Base-by-base conservation (phyloP, 495 filamentous ascomycete genomes). In the Neurospora tetraspora region DNA sequence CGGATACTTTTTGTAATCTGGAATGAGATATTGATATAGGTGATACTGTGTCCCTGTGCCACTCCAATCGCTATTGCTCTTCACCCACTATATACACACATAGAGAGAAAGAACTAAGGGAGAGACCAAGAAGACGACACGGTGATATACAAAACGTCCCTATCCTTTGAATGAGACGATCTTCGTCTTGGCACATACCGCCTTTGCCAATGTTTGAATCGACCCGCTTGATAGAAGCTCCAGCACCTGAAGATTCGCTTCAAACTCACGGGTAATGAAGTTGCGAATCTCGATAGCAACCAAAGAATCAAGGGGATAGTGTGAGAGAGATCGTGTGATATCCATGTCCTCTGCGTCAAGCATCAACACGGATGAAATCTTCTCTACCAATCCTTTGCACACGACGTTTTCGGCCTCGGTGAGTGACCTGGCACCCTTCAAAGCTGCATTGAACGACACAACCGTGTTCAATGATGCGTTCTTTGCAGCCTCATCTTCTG, bases 211-310 rank as follows among this genome's bases (percentile, higher is more conserved):
- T 10, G 80, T 85, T 77, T 85, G 82, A 70, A 86, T 84, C 12
- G 79, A 82, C 11, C 85, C 85, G 72, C 84, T 86, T 36, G 81
- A 83, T 53, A 86, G 76, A 45, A 87, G 77, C 74, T 88, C 86
- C 73, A 88, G 78, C 6, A 88, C 86, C 72, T 87, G 83, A 71
- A 89, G 75, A 74, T 88, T 88, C 1, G 83, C 85, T 76, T 87
- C 81, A 70, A 86, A 85, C 73, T 83, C 81, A 68, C 80, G 78
- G 12, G 81, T 85, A 70, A 88, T 83, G 74, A 83, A 88, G 70
- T 84, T 85, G 40, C 86, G 80, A 73, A 88, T 85, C 78, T 89
- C 87, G 70, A 84, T 84, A 1, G 83, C 86, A 47, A 88, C 80
- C 69, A 88, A 82, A 47, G 82, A 85, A 76, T 89, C 86, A 20